Percentiles rank a stretch among this genome's conserved stretches.
Evolutionary conservation across 148 eudicot genomes (phyloP).

Genomic region (Amaranthus hypochondriacus): DNA sequence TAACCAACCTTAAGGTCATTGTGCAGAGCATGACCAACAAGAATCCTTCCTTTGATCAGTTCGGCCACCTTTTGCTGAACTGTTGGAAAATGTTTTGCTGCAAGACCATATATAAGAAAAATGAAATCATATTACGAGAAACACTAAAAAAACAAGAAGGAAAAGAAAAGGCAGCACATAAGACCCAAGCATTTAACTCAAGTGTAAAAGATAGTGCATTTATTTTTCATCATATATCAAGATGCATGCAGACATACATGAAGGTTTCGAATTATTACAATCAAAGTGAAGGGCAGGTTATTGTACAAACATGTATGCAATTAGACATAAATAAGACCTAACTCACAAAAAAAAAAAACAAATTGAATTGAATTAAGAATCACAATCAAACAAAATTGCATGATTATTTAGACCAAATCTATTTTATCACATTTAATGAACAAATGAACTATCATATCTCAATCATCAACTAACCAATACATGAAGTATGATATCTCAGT

Average conservation of each 20-base stretch:
- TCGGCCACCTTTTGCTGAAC: conserved; percentile 88
- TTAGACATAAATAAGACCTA: neutral
- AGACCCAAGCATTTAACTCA: neutral
- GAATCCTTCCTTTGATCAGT: conserved; percentile 68
- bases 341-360: neutral
- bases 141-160: conserved; percentile 2
- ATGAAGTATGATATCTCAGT: too few relatives aligned
- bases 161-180: neutral
- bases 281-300: neutral
- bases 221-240: neutral
- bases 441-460: neutral
- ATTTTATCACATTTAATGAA: neutral
- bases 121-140: neutral
- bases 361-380: neutral
- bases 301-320: neutral
- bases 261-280: neutral
- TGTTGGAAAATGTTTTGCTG: conserved; percentile 78
- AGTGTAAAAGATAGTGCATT: neutral
- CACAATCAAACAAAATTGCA: neutral
- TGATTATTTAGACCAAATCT: neutral
- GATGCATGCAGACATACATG: neutral
- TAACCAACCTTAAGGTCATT: conserved; percentile 75
- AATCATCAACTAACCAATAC: neutral
- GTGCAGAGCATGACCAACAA: conserved; percentile 95
- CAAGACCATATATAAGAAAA: conserved; percentile 21